These are phyloP conservation scores for Phytophthora aleatoria DNA, from an alignment of 352 stramenopile genomes.

Conservation along the genomic window DNA sequence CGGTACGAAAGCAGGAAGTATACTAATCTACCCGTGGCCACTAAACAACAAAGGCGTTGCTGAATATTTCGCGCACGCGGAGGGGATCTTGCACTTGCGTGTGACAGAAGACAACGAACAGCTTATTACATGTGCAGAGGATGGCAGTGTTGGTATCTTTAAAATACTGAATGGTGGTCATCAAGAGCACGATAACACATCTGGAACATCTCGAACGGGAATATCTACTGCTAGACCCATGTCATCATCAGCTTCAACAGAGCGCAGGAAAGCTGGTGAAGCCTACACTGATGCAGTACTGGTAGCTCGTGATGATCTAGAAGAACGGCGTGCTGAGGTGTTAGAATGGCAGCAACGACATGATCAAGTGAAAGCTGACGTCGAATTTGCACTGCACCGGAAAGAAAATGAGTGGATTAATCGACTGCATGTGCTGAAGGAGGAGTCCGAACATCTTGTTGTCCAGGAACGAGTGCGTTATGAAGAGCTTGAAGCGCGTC, in stretches of 20 bases:
- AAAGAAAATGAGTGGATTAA: conserved; percentile 91
- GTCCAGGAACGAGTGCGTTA: conserved; percentile 78
- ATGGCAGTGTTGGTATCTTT: conserved; percentile 70
- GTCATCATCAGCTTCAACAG: conserved; percentile 22
- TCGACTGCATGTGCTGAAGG: conserved; percentile 73
- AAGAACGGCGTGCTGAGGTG: conserved; percentile 60
- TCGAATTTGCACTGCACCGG: conserved; percentile 83
- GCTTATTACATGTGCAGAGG: conserved; percentile 59
- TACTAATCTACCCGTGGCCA: conserved; percentile 72
- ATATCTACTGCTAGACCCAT: conserved; percentile 22
- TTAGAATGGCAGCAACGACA: conserved; percentile 71
- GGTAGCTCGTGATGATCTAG: conserved; percentile 77
- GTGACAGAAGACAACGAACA: conserved; percentile 77
- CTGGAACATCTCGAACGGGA: conserved; percentile 8
- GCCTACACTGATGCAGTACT: conserved; percentile 60
- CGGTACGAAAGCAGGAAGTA: conserved; percentile 61
- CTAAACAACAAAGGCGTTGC: conserved; percentile 41
- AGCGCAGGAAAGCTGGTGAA: conserved; percentile 23
- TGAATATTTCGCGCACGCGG: conserved; percentile 64
- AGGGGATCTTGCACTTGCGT: conserved; percentile 66
- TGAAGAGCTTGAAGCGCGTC: conserved; percentile 76
- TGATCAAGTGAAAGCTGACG: conserved; percentile 80
- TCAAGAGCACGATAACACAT: conserved; percentile 10
- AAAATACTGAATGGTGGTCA: conserved; percentile 36
- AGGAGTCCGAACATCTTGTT: conserved; percentile 80